Evolutionary conservation across 2,329 filamentous ascomycete species (phyloP), one percentile per base, ranked within the genome.

Genomic region (Calonectria multiphialidica): DNA sequence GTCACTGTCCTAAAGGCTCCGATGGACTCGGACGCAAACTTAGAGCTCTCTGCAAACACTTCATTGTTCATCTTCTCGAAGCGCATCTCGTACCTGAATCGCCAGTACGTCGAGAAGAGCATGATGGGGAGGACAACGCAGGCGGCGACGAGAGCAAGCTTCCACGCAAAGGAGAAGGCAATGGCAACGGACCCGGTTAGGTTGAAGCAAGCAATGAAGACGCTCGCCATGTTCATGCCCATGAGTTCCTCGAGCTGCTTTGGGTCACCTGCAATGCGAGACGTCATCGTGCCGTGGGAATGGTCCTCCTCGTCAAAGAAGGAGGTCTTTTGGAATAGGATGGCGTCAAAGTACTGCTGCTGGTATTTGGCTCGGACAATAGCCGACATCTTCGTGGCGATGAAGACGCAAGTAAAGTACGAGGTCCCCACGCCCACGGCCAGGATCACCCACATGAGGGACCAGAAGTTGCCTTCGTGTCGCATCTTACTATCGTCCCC

Each of bases 121-220:
- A 87, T 84, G 25, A 91, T 79, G 0, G 89, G 89, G 66, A 90
- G 81, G 7, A 89, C 88, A 10, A 93, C 90, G 76, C 91, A 93
- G 10, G 91, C 84, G 0, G 90, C 88, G 0, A 96, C 91, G 0
- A 95, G 83, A 0, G 92, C 90, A 10, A 96, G 86, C 80, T 95
- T 96, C 94, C 94, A 96, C 1, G 93, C 92, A 80, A 93, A 95
- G 5, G 88, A 86, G 77, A 94, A 95, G 1, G 92, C 88, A 64
- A 96, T 93, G 50, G 88, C 85, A 16, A 94, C 83, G 9, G 90
- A 90, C 0, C 93, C 93, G 10, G 90, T 77, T 3, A 96, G 82
- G 61, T 90, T 93, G 79, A 94, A 92, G 25, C 93, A 79, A 10
- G 92, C 90, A 23, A 92, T 89, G 71, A 87, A 87, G 2, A 90